phyloP scores from a whole-genome alignment of 805 yeast genomes.

The Myxozyma nipponensis region DNA sequence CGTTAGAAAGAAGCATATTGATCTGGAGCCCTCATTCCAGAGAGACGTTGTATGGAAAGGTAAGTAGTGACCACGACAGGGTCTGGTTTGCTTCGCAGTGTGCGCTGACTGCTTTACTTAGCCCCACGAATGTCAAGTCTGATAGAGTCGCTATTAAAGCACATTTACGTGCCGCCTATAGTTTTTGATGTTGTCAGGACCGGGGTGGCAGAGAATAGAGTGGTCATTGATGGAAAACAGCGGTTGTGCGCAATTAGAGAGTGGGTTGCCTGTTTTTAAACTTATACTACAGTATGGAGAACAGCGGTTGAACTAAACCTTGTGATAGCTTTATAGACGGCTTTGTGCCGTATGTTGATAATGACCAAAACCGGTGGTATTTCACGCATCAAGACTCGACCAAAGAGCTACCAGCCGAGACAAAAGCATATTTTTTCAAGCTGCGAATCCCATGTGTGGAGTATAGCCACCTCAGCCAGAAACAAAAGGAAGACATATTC shows the following conservation, averaged over 20 bases:
- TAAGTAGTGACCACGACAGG: no score
- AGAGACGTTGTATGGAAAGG: conserved; percentile 1
- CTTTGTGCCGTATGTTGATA: neutral
- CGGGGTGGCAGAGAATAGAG: neutral
- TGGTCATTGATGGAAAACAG: neutral
- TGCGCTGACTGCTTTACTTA: no score
- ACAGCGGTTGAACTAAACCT: no score
- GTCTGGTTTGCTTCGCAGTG: neutral
- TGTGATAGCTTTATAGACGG: neutral
- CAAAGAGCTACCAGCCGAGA: neutral
- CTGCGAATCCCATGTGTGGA: neutral
- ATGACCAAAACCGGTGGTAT: neutral
- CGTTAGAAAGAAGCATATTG: neutral
- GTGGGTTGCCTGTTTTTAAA: neutral
- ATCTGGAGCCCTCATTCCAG: neutral
- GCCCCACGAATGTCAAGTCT: neutral
- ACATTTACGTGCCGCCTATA: neutral
- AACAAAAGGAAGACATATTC: neutral
- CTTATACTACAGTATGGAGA: neutral
- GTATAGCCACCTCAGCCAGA: neutral
- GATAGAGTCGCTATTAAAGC: neutral
- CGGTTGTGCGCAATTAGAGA: neutral
- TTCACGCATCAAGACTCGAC: neutral
- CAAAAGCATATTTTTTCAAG: neutral
- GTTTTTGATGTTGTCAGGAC: neutral